Base-by-base conservation (phyloP, 176 grass and related monocot species). In the Cymbopogon citratus region DNA sequence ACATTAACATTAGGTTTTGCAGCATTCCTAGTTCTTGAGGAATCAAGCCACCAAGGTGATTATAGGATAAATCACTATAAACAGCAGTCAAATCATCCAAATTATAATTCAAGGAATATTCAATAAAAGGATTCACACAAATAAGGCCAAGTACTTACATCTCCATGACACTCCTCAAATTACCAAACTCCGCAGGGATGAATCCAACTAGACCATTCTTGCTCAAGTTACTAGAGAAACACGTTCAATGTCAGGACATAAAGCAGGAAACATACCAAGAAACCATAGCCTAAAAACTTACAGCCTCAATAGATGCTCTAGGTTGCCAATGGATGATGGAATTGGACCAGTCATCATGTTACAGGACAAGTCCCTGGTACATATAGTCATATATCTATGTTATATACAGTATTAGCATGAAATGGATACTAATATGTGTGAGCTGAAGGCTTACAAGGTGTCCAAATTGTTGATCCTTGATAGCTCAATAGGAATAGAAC, bases 111-210 rank as follows among this genome's bases (percentile, higher is more conserved):
- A 66, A 63, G 28, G 76, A 73, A 49, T 16, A 26, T 76, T 35
- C 27, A 2, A 15, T 21, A 63, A 29, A 63, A 51, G 28, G 48
- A 66, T 57, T 81, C n/a, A 64, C 11, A 25, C 21, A 16, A 16
- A 66, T 11, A 77, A 28, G 15, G 83, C 2, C 4, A 44, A 18
- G 36, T 72, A 63, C 87, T 90, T 89, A 96, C 97, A 99, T 99
- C 86, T 99, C 93, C 87, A 89, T 88, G 71, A 99, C 90, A 88
- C 97, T 99, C 79, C 93, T 91, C 80, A 99, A 87, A 48, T 99
- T 94, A 52, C 97, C 97, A 83, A 99, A 85, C 70, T 99, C 97
- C 1, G 80, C 88, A 39, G 97, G 97, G 39, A 99, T 94, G 74
- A 80, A 92, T 63, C 97, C 89, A 38, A 78, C 52, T 34, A 99